A percentile compares a stretch with the other conserved stretches of the same genome.
phyloP scores from a whole-genome alignment of 2,329 filamentous ascomycete species.

The Exophiala sp. region DNA sequence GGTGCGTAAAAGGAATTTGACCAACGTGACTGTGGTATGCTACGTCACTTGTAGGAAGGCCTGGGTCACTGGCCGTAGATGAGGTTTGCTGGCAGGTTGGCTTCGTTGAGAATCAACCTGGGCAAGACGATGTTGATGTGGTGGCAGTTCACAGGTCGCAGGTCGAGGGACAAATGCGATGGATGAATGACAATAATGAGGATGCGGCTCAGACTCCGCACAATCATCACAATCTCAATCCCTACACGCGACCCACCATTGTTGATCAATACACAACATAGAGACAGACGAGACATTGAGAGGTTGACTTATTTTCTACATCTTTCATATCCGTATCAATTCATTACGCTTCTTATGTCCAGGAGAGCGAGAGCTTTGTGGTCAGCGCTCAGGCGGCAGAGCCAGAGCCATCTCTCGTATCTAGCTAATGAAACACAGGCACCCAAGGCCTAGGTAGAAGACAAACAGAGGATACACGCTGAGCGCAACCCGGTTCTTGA shows the following conservation, averaged over 20 bases:
- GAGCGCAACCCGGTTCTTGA: slow-evolving; percentile 88
- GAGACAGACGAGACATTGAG: not conserved
- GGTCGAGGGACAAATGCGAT: not conserved
- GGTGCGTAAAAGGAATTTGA: no score
- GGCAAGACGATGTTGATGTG: not conserved
- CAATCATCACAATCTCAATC: not conserved
- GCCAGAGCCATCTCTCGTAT: not conserved
- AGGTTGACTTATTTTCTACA: not conserved
- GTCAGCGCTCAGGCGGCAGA: not conserved
- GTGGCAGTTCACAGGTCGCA: no score
- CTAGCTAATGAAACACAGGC: slow-evolving; percentile 94
- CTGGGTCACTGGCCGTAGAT: not conserved
- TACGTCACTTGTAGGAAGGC: not conserved
- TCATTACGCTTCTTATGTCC: not conserved
- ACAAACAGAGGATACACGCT: slow-evolving; percentile 93
- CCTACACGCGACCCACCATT: not conserved
- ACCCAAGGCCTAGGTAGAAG: slow-evolving; percentile 89
- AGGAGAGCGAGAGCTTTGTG: not conserved
- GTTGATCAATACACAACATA: not conserved
- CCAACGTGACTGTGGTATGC: not conserved
- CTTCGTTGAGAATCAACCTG: not conserved
- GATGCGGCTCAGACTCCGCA: slow-evolving; percentile 2
- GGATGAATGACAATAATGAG: not conserved
- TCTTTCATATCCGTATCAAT: not conserved
- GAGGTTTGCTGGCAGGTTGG: not conserved